These are phyloP conservation scores for Mycena indigotica DNA, from an alignment of 768 basidiomycete species.

Conservation along the genomic window DNA sequence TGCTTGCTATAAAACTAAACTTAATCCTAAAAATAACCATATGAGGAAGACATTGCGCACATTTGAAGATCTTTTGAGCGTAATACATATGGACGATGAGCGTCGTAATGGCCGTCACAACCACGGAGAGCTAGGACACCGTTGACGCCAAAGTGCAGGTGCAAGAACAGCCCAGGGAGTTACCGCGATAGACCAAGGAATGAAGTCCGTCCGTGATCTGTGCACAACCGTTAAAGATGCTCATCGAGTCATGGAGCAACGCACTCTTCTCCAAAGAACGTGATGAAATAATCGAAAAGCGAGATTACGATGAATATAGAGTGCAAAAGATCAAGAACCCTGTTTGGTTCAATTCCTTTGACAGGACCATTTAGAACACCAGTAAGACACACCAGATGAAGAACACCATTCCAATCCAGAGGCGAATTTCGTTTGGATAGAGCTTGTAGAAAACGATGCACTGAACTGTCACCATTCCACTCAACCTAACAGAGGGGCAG, in stretches of 20 bases:
- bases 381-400: neutral
- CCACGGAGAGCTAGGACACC: slow-evolving; percentile 9
- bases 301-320: slow-evolving; percentile 25
- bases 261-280: slow-evolving; percentile 25
- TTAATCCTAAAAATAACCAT: slow-evolving; percentile 11
- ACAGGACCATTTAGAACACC: neutral
- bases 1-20: slow-evolving; percentile 28
- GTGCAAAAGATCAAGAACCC: slow-evolving; percentile 26
- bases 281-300: slow-evolving; percentile 27
- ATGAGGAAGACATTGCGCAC: no score
- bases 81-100: slow-evolving; percentile 28
- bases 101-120: slow-evolving; percentile 29
- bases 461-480: neutral
- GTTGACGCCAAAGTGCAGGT: neutral
- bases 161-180: neutral
- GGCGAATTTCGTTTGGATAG: neutral
- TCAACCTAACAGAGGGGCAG: no score
- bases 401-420: neutral
- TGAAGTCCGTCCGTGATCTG: neutral
- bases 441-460: neutral
- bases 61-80: slow-evolving; percentile 16
- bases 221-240: neutral
- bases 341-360: no score
- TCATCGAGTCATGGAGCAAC: neutral
- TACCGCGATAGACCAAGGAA: slow-evolving; percentile 16